Base-by-base conservation (phyloP, 2,329 filamentous ascomycete genomes). In the Colletotrichum salicis region DNA sequence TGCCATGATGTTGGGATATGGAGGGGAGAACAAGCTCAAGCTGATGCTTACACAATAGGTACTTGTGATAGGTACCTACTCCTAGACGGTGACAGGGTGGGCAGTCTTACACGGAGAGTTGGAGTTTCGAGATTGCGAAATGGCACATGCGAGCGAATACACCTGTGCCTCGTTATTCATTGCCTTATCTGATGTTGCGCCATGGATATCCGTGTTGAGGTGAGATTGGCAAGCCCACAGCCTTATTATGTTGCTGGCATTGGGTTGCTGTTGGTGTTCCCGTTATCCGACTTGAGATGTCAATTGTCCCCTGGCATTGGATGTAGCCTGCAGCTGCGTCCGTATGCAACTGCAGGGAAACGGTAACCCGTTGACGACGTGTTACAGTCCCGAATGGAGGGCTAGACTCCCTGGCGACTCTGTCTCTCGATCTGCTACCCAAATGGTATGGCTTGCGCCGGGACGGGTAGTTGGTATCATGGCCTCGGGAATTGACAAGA, bases 401-500 rank as follows among this genome's bases (percentile, higher is more conserved):
- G 41, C 19, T 22, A 48, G 7, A 22, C 19, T 48, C 41, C 41
- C 41, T 48, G 41, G 19, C 19, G 41, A 10, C 19, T n/a, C 51
- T 13, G 6, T 54, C 51, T 54, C 51, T 54, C 51, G 51, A 54
- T 13, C 51, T 54, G 51, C 51, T 54, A 54, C 51, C 51, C 51
- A 27, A 29, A 56, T 33, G 29, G 54, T 15, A 6, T 48, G 11
- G 27, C 29, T 54, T 54, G 45, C n/a, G 60, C 60, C n/a, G 60
- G 41, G 41, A 48, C 41, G 41, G 41, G 41, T 19, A 48, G 8
- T 27, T 45, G 31, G 31, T 4, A 7, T 27, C n/a, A n/a, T 67
- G 63, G 58, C 19, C 64, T 71, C 64, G 59, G 70, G 55, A 45
- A 35, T 11, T 61, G 70, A n/a, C 31, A 72, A 70, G 59, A 72